phyloP scores from a whole-genome alignment of 1,284 basidiomycete genomes.

The Psilocybe mexicana region DNA sequence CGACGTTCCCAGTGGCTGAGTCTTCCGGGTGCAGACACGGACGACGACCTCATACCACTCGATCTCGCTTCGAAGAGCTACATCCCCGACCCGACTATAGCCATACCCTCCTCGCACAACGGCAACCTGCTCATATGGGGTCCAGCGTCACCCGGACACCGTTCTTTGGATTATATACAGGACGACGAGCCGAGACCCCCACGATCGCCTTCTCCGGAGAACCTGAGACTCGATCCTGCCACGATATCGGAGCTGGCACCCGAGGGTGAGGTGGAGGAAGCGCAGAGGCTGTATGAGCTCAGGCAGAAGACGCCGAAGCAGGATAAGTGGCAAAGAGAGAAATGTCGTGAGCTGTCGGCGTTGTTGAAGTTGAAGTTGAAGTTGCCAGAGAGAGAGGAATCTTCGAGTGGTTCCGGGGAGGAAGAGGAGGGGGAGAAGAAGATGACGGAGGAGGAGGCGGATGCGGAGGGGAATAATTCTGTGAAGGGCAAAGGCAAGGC shows the following conservation, averaged over 20 bases:
- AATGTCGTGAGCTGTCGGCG: constrained; percentile 21
- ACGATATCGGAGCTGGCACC: constrained; percentile 15
- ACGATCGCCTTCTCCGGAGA: constrained; percentile 18
- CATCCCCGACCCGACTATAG: constrained; percentile 21
- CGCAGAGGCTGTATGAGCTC: constrained; percentile 12
- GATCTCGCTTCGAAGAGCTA: constrained; percentile 25
- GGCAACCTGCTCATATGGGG: constrained; percentile 10
- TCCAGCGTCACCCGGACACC: not conserved
- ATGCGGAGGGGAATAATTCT: not conserved
- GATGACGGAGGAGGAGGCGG: not conserved
- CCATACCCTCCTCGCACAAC: constrained; percentile 16
- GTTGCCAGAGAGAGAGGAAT: constrained; percentile 1
- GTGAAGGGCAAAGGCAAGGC: too few species aligned
- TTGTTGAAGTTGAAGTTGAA: constrained; percentile 24
- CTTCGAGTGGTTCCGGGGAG: not conserved
- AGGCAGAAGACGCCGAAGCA: constrained; percentile 10
- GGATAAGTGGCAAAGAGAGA: constrained; percentile 18
- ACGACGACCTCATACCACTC: constrained; percentile 24
- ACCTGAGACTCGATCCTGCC: constrained; percentile 17
- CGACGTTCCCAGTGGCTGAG: constrained; percentile 14
- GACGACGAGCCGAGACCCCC: constrained; percentile 2
- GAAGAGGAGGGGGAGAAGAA: not conserved
- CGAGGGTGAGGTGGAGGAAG: constrained; percentile 17
- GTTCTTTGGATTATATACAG: constrained; percentile 11
- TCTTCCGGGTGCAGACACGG: constrained; percentile 25